phyloP scores from a whole-genome alignment of 331 rosid genomes.

The Dryas integrifolia region DNA sequence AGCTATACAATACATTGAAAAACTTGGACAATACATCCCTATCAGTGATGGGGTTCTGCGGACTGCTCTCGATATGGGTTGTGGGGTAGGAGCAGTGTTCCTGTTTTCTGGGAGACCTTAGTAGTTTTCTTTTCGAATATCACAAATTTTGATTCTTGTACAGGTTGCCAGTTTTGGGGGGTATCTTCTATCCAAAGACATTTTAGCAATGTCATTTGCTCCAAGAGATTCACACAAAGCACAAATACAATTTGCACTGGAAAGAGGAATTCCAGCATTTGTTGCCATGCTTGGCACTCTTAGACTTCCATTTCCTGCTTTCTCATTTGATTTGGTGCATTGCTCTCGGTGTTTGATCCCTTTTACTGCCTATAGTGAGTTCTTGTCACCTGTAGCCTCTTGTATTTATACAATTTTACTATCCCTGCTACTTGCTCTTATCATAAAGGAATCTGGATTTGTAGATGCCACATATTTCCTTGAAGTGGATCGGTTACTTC shows the following conservation, averaged over 20 bases:
- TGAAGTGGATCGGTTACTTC: constrained; percentile 94
- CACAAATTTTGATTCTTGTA: constrained; percentile 22
- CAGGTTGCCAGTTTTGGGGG: constrained; percentile 99
- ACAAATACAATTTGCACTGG: constrained; percentile 94
- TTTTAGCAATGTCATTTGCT: constrained; percentile 85
- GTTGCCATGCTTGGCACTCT: constrained; percentile 98
- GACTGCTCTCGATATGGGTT: constrained; percentile 99
- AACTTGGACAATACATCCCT: constrained; percentile 91
- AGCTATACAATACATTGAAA: constrained; percentile 86
- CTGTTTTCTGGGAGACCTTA: constrained; percentile 22
- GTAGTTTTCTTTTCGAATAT: constrained; percentile 15
- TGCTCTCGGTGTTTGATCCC: constrained; percentile 96
- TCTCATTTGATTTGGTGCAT: constrained; percentile 85
- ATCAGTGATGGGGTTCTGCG: constrained; percentile 60
- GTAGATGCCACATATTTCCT: constrained; percentile 93
- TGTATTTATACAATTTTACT: background rate
- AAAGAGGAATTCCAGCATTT: constrained; percentile 98
- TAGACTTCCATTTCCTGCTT: constrained; percentile 92
- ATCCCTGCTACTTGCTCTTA: constrained; percentile 15
- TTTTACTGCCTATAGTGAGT: constrained; percentile 91
- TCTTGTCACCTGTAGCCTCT: constrained; percentile 20
- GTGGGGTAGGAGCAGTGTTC: constrained; percentile 68
- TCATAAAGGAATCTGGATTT: constrained; percentile 27
- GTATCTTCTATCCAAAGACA: constrained; percentile 65
- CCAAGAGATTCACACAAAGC: constrained; percentile 98